Percentiles rank a stretch among this genome's conserved stretches.
These are phyloP conservation scores for Chenopodium album DNA, from an alignment of 148 eudicot species.

Conservation along the genomic window DNA sequence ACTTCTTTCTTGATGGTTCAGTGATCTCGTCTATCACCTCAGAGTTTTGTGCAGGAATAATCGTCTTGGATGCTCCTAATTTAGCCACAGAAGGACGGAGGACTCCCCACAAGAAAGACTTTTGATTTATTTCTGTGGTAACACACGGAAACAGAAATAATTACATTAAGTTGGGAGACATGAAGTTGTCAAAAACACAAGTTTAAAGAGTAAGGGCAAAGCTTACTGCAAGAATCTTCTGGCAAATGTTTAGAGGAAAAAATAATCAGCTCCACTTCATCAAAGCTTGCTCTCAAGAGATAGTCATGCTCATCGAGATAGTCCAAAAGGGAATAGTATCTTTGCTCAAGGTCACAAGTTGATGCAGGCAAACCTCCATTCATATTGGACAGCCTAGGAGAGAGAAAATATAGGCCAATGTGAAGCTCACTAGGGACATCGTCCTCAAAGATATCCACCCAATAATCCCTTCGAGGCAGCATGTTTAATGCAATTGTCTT, in stretches of 20 bases:
- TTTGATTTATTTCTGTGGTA: conserved; percentile 28
- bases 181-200: neutral
- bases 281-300: conserved; percentile 41
- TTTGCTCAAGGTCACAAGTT: neutral
- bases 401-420: conserved; percentile 68
- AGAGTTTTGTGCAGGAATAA: neutral
- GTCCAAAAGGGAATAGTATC: conserved; percentile 39
- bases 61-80: neutral
- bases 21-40: neutral
- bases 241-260: conserved; percentile 55
- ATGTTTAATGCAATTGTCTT: conserved; percentile 43
- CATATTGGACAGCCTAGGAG: conserved; percentile 41
- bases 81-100: conserved; percentile 15
- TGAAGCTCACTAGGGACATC: conserved; percentile 46
- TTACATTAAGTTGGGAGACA: neutral
- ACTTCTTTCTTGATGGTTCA: neutral
- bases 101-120: conserved; percentile 44
- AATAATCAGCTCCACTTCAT: conserved; percentile 51
- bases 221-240: conserved; percentile 48
- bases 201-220: neutral
- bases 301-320: conserved; percentile 35
- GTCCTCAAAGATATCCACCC: conserved; percentile 44
- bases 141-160: neutral
- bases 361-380: neutral
- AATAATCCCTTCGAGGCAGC: conserved; percentile 34